Conservation (phyloP, 148 eudicot species). For the Chenopodium suecicum region DNA sequence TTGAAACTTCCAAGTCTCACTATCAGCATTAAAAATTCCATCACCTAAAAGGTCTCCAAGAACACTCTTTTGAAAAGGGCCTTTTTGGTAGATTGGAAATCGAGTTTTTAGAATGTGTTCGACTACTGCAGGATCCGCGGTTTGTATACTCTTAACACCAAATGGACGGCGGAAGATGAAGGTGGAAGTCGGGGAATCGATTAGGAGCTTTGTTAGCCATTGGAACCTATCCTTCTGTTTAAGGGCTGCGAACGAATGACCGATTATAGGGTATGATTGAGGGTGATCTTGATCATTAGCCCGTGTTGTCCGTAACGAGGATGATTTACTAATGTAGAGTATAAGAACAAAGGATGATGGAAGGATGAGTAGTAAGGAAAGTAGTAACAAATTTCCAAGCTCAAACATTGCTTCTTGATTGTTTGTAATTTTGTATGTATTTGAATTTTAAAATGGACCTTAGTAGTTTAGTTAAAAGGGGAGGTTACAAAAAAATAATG, state of each 20-base stretch:
- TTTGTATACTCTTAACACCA: conserved; percentile 13
- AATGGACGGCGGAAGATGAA: conserved; percentile 16
- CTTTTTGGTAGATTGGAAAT: conserved; percentile 36
- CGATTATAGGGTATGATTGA: conserved; percentile 23
- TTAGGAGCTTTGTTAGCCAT: conserved; percentile 17
- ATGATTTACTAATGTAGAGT: neutral
- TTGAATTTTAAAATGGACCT: neutral
- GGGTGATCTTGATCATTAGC: conserved; percentile 1
- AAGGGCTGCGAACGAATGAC: conserved; percentile 15
- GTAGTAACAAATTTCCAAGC: conserved; percentile 6
- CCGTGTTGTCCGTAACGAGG: neutral
- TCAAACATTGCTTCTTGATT: conserved; percentile 15
- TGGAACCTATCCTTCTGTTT: conserved; percentile 22
- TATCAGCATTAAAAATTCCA: conserved; percentile 44
- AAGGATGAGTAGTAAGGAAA: conserved; percentile 15
- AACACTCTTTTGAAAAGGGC: conserved; percentile 3
- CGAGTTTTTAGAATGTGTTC: conserved; percentile 27
- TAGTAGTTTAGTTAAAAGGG: neutral
- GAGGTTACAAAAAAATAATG: neutral
- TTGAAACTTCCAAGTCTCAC: conserved; percentile 48
- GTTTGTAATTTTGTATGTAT: neutral
- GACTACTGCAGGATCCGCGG: conserved; percentile 17
- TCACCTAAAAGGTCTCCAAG: conserved; percentile 39
- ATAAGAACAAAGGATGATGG: conserved; percentile 1
- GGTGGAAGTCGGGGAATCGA: conserved; percentile 9